Percentiles rank a stretch among this genome's conserved stretches.
These are phyloP conservation scores for Aaosphaeria arxii DNA, from an alignment of 2,329 filamentous ascomycete species.

Conservation along the genomic window DNA sequence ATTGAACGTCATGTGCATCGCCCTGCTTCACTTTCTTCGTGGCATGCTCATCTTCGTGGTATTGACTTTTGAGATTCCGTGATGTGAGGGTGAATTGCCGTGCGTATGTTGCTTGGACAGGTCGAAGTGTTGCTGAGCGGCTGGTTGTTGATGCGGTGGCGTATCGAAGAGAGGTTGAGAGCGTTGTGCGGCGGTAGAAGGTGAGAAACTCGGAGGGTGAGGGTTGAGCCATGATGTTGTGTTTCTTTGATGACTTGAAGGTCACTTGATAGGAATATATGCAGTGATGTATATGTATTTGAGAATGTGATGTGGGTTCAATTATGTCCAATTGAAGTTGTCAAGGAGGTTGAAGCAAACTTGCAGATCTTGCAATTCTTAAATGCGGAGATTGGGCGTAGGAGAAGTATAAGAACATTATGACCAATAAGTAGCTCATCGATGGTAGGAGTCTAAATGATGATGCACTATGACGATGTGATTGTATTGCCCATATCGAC, in stretches of 20 bases:
- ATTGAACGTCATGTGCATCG: constrained; percentile 24
- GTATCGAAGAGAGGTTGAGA: not conserved
- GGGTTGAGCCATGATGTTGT: not conserved
- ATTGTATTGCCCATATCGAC: not conserved
- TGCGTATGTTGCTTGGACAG: not conserved
- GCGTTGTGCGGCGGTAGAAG: constrained; percentile 29
- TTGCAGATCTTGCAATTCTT: too few relatives aligned
- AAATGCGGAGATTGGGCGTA: too few relatives aligned
- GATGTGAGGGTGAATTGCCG: constrained; percentile 1
- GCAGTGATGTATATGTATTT: too few relatives aligned
- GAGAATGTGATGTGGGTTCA: too few relatives aligned
- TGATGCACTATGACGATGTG: constrained; percentile 4
- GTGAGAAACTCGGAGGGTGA: constrained; percentile 37
- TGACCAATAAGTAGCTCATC: too few relatives aligned
- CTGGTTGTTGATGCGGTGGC: not conserved
- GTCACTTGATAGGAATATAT: not conserved
- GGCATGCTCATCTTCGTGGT: constrained; percentile 14
- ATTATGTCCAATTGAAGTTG: too few relatives aligned
- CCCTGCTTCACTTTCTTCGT: constrained; percentile 19
- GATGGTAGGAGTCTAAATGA: not conserved
- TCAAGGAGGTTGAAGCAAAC: too few relatives aligned
- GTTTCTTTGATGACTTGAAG: not conserved
- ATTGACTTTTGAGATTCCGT: constrained; percentile 3
- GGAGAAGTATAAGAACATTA: too few relatives aligned
- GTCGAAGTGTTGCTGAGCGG: not conserved